Evolutionary conservation across 2,329 filamentous ascomycete species (phyloP).

Genomic region (Gyromitra esculenta): DNA sequence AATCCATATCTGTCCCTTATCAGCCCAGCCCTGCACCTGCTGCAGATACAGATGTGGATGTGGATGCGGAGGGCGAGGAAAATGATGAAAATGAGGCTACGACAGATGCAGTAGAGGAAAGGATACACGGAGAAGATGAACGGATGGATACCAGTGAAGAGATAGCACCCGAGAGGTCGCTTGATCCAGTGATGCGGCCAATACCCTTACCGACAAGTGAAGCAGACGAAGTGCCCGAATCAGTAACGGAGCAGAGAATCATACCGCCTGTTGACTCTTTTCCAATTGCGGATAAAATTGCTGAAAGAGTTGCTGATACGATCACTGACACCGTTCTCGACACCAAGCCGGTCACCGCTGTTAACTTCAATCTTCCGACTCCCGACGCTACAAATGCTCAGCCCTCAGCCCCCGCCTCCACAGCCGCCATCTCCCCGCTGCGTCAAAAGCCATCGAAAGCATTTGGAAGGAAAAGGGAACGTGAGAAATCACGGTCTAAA

Average conservation of each 20-base stretch:
- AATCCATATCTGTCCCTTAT: conserved; percentile 39
- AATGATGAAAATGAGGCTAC: conserved; percentile 11
- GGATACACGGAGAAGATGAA: conserved; percentile 20
- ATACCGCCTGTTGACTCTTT: neutral
- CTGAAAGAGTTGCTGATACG: neutral
- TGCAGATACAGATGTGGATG: conserved; percentile 15
- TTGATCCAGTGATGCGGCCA: conserved; percentile 1
- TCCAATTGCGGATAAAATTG: neutral
- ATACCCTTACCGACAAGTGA: conserved; percentile 6
- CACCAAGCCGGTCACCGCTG: neutral
- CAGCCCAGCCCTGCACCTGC: conserved; percentile 37
- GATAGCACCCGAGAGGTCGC: neutral
- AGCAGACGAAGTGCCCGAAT: conserved; percentile 4
- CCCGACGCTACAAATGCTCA: conserved; percentile 46
- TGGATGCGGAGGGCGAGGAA: conserved; percentile 14
- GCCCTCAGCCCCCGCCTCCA: conserved; percentile 42
- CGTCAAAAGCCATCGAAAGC: conserved; percentile 24
- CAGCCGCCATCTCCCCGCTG: conserved; percentile 40
- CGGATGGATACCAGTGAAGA: conserved; percentile 24
- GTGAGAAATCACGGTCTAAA: conserved; percentile 43
- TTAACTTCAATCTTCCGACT: conserved; percentile 51
- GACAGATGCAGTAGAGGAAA: conserved; percentile 1
- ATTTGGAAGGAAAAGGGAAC: conserved; percentile 31
- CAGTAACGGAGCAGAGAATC: conserved; percentile 15
- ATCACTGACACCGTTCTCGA: neutral